phyloP scores from a whole-genome alignment of 1,284 basidiomycete species.

The Sporisorium sorghi region DNA sequence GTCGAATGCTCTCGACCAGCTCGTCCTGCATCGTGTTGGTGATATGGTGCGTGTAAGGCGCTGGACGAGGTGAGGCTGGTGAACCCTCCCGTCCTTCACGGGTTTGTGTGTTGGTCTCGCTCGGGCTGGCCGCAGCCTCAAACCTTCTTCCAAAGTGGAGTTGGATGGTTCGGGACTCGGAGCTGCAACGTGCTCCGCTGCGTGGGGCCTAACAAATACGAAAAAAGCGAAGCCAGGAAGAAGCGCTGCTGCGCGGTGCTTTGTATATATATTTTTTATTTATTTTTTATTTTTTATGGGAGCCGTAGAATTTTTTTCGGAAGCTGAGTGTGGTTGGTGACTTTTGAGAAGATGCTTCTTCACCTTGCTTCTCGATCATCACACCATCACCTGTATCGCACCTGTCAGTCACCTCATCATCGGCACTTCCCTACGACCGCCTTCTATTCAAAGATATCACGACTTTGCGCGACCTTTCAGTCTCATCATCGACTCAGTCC shows the following conservation, averaged over 20 bases:
- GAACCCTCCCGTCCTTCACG: neutral
- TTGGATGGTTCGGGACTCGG: conserved; percentile 11
- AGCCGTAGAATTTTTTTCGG: conserved; percentile 30
- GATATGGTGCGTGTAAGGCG: neutral
- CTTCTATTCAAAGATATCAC: no score
- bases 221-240: neutral
- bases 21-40: conserved; percentile 24
- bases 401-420: conserved; percentile 6
- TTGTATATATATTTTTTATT: neutral
- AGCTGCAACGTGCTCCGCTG: neutral
- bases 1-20: conserved; percentile 24
- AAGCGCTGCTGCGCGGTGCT: conserved; percentile 17
- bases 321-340: conserved; percentile 10
- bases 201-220: conserved; percentile 5
- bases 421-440: neutral
- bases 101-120: neutral
- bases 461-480: neutral
- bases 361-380: neutral
- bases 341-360: conserved; percentile 13
- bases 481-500: neutral
- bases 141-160: conserved; percentile 12
- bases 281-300: neutral
- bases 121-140: neutral
- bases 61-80: neutral
- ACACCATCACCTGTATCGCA: no score